Conservation (phyloP, 768 basidiomycete genomes). For the Leccinum variicolor region DNA sequence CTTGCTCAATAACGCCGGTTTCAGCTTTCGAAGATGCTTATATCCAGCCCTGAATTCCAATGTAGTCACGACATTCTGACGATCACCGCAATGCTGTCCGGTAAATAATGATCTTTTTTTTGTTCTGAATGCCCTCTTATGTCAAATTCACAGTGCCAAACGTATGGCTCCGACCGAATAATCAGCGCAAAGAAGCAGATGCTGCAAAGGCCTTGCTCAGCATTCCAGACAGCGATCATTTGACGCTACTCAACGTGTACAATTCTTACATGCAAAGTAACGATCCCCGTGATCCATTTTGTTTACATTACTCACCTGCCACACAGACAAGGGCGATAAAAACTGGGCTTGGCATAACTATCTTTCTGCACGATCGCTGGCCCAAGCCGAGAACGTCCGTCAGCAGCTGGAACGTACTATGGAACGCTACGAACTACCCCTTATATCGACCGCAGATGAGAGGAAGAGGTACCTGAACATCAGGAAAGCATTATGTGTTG, state of each 20-base stretch:
- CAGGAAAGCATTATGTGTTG: constrained; percentile 80
- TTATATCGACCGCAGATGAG: constrained; percentile 66
- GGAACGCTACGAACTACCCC: constrained; percentile 83
- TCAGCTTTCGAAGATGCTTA: constrained; percentile 86
- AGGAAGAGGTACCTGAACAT: constrained; percentile 71
- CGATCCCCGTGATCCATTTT: constrained; percentile 1
- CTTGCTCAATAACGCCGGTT: not conserved
- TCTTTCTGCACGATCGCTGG: constrained; percentile 75
- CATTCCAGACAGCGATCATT: constrained; percentile 95
- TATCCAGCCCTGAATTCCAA: constrained; percentile 90
- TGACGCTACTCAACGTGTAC: constrained; percentile 93
- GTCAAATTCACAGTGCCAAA: constrained; percentile 58
- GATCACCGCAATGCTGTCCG: constrained; percentile 95
- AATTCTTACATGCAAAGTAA: constrained; percentile 88
- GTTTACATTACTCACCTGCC: not conserved
- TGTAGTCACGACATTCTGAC: constrained; percentile 96
- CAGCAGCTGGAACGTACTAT: constrained; percentile 85
- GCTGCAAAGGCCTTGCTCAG: constrained; percentile 84
- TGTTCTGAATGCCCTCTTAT: not conserved
- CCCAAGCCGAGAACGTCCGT: constrained; percentile 92
- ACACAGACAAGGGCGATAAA: constrained; percentile 66
- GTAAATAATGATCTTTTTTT: constrained; percentile 36
- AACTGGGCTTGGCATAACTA: constrained; percentile 94
- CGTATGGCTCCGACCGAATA: constrained; percentile 90
- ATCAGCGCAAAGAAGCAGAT: constrained; percentile 87